Conservation (phyloP, 2,329 filamentous ascomycete genomes). For the Neofusicoccum kwambonambiense region DNA sequence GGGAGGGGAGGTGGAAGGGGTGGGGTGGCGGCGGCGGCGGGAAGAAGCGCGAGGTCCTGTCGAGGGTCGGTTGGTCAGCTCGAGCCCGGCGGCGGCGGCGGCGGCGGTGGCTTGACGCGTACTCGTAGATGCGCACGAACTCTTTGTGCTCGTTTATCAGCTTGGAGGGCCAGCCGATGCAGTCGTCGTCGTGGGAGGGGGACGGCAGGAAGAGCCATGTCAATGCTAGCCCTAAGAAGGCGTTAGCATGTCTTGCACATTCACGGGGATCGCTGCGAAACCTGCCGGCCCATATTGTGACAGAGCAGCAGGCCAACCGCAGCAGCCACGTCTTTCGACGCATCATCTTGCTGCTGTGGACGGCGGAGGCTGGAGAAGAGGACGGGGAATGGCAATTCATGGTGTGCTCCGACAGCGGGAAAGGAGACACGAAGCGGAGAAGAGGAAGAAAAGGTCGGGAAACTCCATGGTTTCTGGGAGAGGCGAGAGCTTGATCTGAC, state of each 20-base stretch:
- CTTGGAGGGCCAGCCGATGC: conserved; percentile 1
- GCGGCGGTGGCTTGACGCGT: background rate
- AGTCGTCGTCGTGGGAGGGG: background rate
- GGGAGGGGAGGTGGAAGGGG: no score
- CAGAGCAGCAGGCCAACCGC: background rate
- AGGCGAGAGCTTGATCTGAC: background rate
- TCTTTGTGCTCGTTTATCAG: background rate
- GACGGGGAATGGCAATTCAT: background rate
- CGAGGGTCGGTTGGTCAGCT: background rate
- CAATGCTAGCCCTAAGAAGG: background rate
- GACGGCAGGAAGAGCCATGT: conserved; percentile 7
- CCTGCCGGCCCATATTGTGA: background rate
- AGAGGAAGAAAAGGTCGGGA: background rate
- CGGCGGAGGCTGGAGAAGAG: background rate
- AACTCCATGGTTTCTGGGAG: background rate
- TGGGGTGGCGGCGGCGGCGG: background rate
- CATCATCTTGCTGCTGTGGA: background rate
- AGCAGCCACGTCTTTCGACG: background rate
- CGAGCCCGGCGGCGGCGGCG: background rate
- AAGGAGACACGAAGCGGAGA: background rate
- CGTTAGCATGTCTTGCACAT: background rate
- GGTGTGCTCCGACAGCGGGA: background rate
- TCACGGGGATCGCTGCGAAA: no score
- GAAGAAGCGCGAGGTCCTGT: conserved; percentile 9
- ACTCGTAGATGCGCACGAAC: conserved; percentile 10